Percentiles rank a stretch among this genome's conserved stretches.
Evolutionary conservation across 495 filamentous ascomycete genomes (phyloP).

Genomic region (Penicillium samsonianum): DNA sequence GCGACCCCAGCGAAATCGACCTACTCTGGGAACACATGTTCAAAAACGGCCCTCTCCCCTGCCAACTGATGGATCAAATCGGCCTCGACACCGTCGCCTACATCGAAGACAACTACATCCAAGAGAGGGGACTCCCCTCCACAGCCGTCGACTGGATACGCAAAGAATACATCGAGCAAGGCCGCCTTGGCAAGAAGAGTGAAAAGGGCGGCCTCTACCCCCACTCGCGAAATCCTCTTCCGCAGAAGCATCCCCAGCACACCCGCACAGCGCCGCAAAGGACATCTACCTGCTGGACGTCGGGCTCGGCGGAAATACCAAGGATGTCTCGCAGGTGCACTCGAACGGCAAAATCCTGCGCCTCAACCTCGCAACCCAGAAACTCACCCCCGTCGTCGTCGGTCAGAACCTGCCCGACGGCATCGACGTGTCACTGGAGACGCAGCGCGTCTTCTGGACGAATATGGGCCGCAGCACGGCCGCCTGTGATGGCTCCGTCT

Average conservation of each 20-base stretch:
- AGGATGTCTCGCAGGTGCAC: constrained; percentile 20
- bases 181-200: constrained; percentile 34
- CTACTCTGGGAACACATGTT: constrained; percentile 38
- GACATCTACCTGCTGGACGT: constrained; percentile 34
- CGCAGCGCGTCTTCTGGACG: constrained; percentile 53
- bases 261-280: constrained; percentile 18
- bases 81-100: constrained; percentile 38
- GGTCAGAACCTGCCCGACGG: constrained; percentile 50
- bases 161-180: constrained; percentile 35
- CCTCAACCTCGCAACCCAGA: constrained; percentile 25
- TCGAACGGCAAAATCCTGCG: constrained; percentile 28
- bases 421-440: constrained; percentile 38
- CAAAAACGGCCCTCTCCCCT: constrained; percentile 27
- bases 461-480: constrained; percentile 47
- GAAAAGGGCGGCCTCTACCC: constrained; percentile 39
- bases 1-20: constrained; percentile 50
- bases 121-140: constrained; percentile 31
- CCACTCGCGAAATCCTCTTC: constrained; percentile 9
- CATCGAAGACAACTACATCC: constrained; percentile 46
- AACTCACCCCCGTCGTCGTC: constrained; percentile 27
- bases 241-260: constrained; percentile 10
- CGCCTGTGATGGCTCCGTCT: constrained; percentile 45
- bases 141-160: constrained; percentile 34
- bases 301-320: constrained; percentile 29
- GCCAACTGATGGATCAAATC: constrained; percentile 35